phyloP scores from a whole-genome alignment of 2,329 filamentous ascomycete species.

The Epichloe amarillans region DNA sequence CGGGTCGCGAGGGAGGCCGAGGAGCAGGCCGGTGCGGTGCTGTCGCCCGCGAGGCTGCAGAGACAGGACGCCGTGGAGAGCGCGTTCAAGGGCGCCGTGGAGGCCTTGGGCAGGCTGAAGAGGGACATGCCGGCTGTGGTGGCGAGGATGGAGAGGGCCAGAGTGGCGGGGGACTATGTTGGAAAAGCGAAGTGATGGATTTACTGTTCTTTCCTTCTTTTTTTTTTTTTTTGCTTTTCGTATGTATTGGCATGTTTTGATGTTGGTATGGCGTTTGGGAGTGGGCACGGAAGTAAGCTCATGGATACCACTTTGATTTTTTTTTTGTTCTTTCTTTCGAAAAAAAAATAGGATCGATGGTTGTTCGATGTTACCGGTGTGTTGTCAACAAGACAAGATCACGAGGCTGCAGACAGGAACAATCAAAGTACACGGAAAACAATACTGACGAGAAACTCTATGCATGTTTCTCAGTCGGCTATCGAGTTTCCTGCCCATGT shows the following conservation, averaged over 20 bases:
- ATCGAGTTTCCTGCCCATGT: no score
- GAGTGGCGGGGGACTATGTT: conserved; percentile 45
- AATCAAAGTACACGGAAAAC: no score
- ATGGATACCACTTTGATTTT: not conserved
- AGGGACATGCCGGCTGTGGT: conserved; percentile 47
- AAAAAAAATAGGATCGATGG: no score
- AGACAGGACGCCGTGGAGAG: conserved; percentile 31
- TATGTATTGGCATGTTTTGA: not conserved
- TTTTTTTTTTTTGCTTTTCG: not conserved
- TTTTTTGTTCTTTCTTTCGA: no score
- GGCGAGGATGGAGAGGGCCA: conserved; percentile 51
- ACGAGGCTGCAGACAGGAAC: no score
- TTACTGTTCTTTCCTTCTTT: not conserved
- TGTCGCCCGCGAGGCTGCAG: conserved; percentile 26
- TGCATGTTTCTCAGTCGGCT: no score
- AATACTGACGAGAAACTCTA: no score
- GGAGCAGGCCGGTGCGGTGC: conserved; percentile 11
- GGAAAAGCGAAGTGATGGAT: conserved; percentile 18
- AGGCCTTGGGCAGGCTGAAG: conserved; percentile 39
- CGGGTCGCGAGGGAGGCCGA: conserved; percentile 10
- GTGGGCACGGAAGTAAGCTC: not conserved
- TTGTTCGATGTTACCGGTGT: no score
- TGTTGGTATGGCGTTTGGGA: not conserved
- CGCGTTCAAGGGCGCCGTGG: conserved; percentile 33
- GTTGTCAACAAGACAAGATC: no score